Percentiles rank a stretch among this genome's conserved stretches.
phyloP scores from a whole-genome alignment of 345 rosid genomes.

The Eucalyptus sideroxylon region DNA sequence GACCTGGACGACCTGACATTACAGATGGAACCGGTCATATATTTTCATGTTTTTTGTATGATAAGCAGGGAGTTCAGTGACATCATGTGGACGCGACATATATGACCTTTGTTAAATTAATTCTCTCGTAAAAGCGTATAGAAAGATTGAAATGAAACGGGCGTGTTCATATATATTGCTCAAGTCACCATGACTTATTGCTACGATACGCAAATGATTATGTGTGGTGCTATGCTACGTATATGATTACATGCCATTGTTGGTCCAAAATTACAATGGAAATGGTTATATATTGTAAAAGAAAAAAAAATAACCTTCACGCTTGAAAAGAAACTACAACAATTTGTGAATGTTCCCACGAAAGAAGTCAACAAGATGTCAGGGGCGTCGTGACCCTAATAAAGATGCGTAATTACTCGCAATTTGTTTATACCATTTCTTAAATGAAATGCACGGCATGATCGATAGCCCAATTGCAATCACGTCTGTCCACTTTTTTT shows the following conservation, averaged over 20 bases:
- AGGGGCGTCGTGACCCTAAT: neutral
- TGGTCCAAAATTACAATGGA: neutral
- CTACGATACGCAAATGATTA: rapidly evolving
- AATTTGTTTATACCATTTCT: neutral
- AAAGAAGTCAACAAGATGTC: neutral
- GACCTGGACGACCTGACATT: neutral
- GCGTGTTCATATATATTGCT: no score
- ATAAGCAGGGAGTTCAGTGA: neutral
- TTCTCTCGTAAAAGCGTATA: no score
- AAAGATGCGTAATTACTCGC: neutral
- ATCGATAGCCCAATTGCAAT: neutral
- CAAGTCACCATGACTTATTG: neutral
- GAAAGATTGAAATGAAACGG: no score
- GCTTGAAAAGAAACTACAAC: neutral
- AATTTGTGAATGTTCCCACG: neutral
- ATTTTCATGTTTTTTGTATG: neutral
- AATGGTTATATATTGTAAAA: neutral
- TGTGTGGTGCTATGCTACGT: neutral
- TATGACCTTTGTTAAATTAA: neutral
- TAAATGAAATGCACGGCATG: neutral
- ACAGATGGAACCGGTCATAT: neutral
- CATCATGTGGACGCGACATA: neutral
- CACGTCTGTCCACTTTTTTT: neutral
- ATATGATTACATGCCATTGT: neutral
- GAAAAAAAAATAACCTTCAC: neutral